Evolutionary conservation across 2,329 filamentous ascomycete genomes (phyloP), one percentile per base, ranked within the genome.

Genomic region (Orbilia quercus): DNA sequence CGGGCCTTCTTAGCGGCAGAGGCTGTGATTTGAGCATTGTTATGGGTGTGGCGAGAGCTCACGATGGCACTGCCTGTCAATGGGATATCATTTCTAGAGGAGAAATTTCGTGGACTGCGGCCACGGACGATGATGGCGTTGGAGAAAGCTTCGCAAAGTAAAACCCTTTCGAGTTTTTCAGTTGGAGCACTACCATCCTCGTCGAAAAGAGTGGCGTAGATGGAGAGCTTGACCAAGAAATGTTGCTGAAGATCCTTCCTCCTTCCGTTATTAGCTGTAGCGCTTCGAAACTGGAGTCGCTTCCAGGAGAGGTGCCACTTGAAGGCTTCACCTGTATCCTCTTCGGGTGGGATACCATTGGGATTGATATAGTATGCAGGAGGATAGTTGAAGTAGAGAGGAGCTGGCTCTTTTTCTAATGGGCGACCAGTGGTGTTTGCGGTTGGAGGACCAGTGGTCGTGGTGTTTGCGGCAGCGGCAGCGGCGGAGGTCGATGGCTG

Each of bases 211-310:
- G 91, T 95, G 14, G 90, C 93, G 75, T 93, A 84, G 7, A 96
- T 89, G 80, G 94, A 96, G 57, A 98, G 83, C 75, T 92, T 90
- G 67, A 98, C 85, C 9, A 96, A 89, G 80, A 98, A 98, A 82
- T 98, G 94, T 79, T 98, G 94, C 80, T 98, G 94, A 48, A 98
- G 85, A 80, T 98, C 94, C 82, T 96, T 96, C 75, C 94, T 86
- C 72, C 94, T 88, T 9, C 94, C 94, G 80, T 98, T 98, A 82
- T 98, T 98, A 65, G 94, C 94, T 7, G 94, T 98, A 16, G 94
- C 94, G 80, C 94, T 96, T 77, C 94, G 86, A 79, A 98, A 98
- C 78, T 98, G 94, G 74, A 98, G 82, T 67, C 94, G 87, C 78
- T 95, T 92, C 92, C 94, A 98, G 50, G 92, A 91, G 75, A 98